Percentiles rank a stretch among this genome's conserved stretches.
Conservation (phyloP, 1,139 yeast species). For the Yamadazyma friedrichii region DNA sequence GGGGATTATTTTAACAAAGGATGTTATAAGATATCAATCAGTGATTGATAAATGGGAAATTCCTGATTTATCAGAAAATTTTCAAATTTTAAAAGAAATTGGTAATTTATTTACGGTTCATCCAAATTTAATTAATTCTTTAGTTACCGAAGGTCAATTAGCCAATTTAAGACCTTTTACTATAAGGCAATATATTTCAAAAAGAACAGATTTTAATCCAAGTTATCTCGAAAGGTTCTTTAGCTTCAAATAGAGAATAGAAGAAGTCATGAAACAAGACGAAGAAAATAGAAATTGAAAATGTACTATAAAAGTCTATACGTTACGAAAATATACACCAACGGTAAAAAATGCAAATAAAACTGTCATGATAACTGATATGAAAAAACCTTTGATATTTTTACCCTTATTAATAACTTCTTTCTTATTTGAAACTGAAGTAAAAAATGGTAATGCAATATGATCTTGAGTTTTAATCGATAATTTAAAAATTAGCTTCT, state of each 20-base stretch:
- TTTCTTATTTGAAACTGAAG: neutral
- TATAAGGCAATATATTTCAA: constrained; percentile 66
- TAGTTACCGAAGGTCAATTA: constrained; percentile 80
- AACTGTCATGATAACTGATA: neutral
- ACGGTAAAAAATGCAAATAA: constrained; percentile 3
- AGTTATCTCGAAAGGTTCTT: constrained; percentile 53
- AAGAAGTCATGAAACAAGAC: too few relatives aligned
- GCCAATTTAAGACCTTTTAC: constrained; percentile 65
- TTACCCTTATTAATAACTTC: constrained; percentile 2
- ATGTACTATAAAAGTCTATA: constrained; percentile 3
- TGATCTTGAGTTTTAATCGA: neutral
- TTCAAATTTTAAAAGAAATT: constrained; percentile 73
- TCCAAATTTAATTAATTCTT: constrained; percentile 62
- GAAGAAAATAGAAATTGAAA: neutral
- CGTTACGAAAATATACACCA: constrained; percentile 10
- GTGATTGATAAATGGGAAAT: constrained; percentile 71
- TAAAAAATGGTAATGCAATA: constrained; percentile 3
- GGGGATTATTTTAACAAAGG: constrained; percentile 81
- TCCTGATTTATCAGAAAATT: constrained; percentile 62
- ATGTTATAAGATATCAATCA: constrained; percentile 75
- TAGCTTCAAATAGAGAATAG: constrained; percentile 25
- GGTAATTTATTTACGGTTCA: constrained; percentile 85
- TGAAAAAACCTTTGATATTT: constrained; percentile 3
- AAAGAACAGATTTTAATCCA: constrained; percentile 67
- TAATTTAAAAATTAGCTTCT: constrained; percentile 1